A percentile compares a stretch with the other conserved stretches of the same genome.
These are phyloP conservation scores for Clarireedia homoeocarpa DNA, from an alignment of 2,329 filamentous ascomycete genomes.

Conservation along the genomic window DNA sequence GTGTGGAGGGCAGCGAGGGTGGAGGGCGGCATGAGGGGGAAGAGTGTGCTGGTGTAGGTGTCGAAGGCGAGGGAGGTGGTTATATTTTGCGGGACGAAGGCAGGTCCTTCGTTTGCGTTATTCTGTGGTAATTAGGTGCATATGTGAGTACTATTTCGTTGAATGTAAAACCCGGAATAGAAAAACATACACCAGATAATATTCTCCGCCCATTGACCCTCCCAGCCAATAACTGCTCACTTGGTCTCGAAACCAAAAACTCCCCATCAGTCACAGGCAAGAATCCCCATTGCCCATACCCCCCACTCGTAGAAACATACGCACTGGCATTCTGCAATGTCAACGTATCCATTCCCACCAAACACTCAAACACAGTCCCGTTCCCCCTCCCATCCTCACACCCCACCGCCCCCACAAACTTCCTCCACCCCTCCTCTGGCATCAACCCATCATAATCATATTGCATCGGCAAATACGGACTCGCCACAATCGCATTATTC, in stretches of 20 bases:
- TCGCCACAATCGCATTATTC: constrained; percentile 28
- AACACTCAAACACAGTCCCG: constrained; percentile 21
- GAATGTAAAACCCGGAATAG: too few species aligned
- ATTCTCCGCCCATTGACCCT: constrained; percentile 27
- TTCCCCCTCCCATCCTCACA: constrained; percentile 32
- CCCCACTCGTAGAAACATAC: constrained; percentile 14
- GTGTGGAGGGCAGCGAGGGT: constrained; percentile 28
- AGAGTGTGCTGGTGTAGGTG: constrained; percentile 33
- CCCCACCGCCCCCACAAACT: constrained; percentile 35
- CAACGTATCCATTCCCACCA: constrained; percentile 26
- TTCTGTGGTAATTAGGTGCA: constrained; percentile 22
- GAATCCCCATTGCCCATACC: constrained; percentile 29
- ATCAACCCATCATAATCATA: constrained; percentile 39
- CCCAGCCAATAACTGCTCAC: constrained; percentile 24
- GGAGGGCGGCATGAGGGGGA: constrained; percentile 34
- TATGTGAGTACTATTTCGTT: not conserved
- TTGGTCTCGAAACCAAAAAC: constrained; percentile 28
- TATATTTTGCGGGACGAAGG: constrained; percentile 39
- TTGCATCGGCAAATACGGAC: constrained; percentile 46
- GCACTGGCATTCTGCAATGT: constrained; percentile 26
- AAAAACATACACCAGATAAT: constrained; percentile 10
- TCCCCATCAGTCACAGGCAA: constrained; percentile 31
- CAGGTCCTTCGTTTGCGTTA: constrained; percentile 43
- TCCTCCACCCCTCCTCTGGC: constrained; percentile 37
- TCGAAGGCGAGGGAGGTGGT: constrained; percentile 34